These are phyloP conservation scores for Saturnispora gosingensis DNA, from an alignment of 805 yeast genomes.

Conservation along the genomic window DNA sequence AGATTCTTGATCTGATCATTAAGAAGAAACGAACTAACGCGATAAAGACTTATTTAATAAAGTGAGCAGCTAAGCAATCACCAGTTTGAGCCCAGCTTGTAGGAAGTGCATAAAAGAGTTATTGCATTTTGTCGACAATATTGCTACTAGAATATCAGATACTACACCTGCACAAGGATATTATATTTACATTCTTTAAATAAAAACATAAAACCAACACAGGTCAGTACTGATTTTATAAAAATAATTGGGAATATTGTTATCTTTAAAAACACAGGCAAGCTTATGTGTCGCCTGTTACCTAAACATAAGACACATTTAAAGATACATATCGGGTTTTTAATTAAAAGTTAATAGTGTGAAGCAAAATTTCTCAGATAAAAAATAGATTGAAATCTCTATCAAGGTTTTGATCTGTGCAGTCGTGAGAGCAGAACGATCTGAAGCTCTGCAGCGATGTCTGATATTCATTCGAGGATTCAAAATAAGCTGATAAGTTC, in stretches of 20 bases:
- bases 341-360: background rate
- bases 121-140: background rate
- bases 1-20: background rate
- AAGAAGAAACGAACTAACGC: background rate
- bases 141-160: background rate
- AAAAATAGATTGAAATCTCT: background rate
- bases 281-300: too few species aligned
- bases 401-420: background rate
- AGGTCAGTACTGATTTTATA: too few species aligned
- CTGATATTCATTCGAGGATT: constrained; percentile 41
- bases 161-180: too few species aligned
- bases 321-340: background rate
- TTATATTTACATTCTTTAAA: too few species aligned
- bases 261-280: background rate
- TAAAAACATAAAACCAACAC: too few species aligned
- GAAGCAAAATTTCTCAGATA: background rate
- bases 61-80: background rate
- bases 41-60: background rate
- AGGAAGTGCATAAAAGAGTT: background rate
- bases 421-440: background rate
- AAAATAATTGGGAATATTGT: background rate
- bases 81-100: background rate
- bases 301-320: background rate
- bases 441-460: constrained; percentile 19
- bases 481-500: constrained; percentile 62